Conservation (phyloP, 352 stramenopile species). For the Pythium coloratum region DNA sequence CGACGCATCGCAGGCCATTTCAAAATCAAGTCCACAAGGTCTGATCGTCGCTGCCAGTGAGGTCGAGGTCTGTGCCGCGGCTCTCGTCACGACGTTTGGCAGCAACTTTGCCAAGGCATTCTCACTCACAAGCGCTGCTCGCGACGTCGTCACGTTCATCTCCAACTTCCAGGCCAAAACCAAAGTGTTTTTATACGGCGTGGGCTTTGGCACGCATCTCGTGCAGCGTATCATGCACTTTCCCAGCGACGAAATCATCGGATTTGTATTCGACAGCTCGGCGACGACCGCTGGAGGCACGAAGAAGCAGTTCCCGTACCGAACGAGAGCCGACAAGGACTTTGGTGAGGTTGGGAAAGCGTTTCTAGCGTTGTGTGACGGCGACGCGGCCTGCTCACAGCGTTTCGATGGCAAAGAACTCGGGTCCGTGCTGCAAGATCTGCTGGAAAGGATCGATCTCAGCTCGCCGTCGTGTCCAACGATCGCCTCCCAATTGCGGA, state of each 20-base stretch:
- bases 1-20: constrained; percentile 18
- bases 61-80: constrained; percentile 13
- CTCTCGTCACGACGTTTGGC: constrained; percentile 17
- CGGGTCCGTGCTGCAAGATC: constrained; percentile 6
- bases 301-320: constrained; percentile 24
- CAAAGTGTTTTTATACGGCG: constrained; percentile 59
- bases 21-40: constrained; percentile 3
- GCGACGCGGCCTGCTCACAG: constrained; percentile 36
- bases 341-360: constrained; percentile 38
- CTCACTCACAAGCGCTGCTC: constrained; percentile 64
- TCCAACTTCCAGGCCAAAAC: constrained; percentile 41
- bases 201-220: constrained; percentile 68
- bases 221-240: constrained; percentile 69
- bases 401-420: constrained; percentile 23
- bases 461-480: not conserved
- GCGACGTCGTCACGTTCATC: constrained; percentile 61
- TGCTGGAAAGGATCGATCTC: constrained; percentile 22
- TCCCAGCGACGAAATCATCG: constrained; percentile 40
- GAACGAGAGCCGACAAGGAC: constrained; percentile 23
- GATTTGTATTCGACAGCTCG: constrained; percentile 63
- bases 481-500: not conserved
- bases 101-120: constrained; percentile 35
- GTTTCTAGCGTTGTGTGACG: constrained; percentile 51
- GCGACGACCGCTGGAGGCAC: constrained; percentile 34
- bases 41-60: constrained; percentile 16